Percentiles rank a stretch among this genome's conserved stretches.
phyloP scores from a whole-genome alignment of 2,329 filamentous ascomycete species.

The Fusarium cyanostomum region DNA sequence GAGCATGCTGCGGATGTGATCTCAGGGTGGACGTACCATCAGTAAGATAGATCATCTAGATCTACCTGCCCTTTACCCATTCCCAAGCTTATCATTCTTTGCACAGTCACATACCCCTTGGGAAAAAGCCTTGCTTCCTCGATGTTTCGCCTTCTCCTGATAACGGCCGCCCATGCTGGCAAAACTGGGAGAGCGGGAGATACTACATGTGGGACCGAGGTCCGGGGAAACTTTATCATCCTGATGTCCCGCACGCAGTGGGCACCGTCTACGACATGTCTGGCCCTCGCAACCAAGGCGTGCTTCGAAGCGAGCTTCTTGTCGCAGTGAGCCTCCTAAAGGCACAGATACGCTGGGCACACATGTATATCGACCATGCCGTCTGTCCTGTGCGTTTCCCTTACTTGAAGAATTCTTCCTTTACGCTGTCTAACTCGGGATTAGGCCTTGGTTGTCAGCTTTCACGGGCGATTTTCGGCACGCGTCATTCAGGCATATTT shows the following conservation, averaged over 20 bases:
- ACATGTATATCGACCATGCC: not conserved
- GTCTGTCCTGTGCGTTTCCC: not conserved
- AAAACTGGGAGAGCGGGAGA: not conserved
- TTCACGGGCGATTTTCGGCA: conserved; percentile 18
- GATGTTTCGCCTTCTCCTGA: not conserved
- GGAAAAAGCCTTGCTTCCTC: not conserved
- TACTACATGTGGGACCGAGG: not conserved
- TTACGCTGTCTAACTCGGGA: not conserved
- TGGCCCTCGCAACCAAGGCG: not conserved
- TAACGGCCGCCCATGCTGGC: not conserved
- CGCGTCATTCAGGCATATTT: conserved; percentile 20
- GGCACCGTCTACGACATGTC: not conserved
- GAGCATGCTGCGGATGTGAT: not conserved
- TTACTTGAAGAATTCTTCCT: too few species aligned
- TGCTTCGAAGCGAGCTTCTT: not conserved
- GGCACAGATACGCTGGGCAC: not conserved
- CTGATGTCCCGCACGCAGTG: not conserved
- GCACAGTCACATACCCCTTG: not conserved
- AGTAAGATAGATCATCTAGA: not conserved
- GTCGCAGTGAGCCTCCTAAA: not conserved
- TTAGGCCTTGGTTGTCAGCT: conserved; percentile 20
- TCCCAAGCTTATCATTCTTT: too few species aligned
- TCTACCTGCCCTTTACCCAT: not conserved
- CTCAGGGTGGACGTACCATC: not conserved
- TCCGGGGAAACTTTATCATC: not conserved